These are phyloP conservation scores for Debaryomycetaceae sp. DNA, from an alignment of 1,139 yeast genomes.

Conservation along the genomic window DNA sequence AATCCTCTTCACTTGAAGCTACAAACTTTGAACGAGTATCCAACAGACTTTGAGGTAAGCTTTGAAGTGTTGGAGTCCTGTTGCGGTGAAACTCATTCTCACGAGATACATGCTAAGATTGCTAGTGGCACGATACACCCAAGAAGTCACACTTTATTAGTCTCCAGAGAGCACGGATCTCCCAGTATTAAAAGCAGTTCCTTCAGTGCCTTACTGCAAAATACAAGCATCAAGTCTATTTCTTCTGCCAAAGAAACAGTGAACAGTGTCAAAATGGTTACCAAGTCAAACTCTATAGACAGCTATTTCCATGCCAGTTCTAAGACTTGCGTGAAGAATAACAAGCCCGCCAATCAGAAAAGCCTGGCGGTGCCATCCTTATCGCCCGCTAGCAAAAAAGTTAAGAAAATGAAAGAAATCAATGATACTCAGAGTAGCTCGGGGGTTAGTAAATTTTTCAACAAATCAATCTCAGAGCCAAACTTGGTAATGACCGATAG, in stretches of 20 bases:
- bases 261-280: not conserved
- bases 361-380: not conserved
- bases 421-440: not conserved
- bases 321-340: not conserved
- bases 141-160: conserved; percentile 45
- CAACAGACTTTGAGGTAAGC: conserved; percentile 30
- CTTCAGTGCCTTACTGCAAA: conserved; percentile 7
- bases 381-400: conserved; percentile 1
- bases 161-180: conserved; percentile 44
- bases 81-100: conserved; percentile 57
- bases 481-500: not conserved
- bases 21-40: conserved; percentile 58
- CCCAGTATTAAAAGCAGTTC: conserved; percentile 23
- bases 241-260: not conserved
- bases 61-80: conserved; percentile 48
- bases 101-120: conserved; percentile 48
- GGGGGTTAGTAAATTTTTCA: not conserved
- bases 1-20: conserved; percentile 53
- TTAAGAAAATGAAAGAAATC: not conserved
- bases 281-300: conserved; percentile 5
- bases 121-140: conserved; percentile 73
- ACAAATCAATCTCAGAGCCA: not conserved
- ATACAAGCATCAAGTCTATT: not conserved
- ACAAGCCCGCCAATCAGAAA: not conserved
- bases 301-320: conserved; percentile 4